Conservation (phyloP, 352 stramenopile species). For the Pythium myriotylum region DNA sequence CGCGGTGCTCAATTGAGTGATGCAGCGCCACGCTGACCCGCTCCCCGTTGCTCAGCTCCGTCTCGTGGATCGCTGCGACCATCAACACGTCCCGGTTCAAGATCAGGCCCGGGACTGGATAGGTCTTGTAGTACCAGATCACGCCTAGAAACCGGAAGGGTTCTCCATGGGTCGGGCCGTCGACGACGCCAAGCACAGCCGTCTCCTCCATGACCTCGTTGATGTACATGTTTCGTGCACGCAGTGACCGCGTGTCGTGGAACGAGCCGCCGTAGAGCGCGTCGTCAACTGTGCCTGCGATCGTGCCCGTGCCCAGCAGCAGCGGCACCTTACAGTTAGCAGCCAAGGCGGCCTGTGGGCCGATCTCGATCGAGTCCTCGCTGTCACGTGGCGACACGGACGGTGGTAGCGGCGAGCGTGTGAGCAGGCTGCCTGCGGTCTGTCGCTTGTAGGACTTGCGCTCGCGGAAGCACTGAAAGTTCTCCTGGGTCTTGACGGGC, state of each 20-base stretch:
- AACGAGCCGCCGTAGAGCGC: slow-evolving; percentile 53
- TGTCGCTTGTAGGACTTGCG: slow-evolving; percentile 22
- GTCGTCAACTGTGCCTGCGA: slow-evolving; percentile 55
- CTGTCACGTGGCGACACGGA: slow-evolving; percentile 8
- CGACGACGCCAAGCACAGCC: slow-evolving; percentile 33
- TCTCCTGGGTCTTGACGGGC: slow-evolving; percentile 21
- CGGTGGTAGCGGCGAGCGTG: not conserved
- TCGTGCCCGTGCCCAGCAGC: slow-evolving; percentile 36
- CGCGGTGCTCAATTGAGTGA: slow-evolving; percentile 57
- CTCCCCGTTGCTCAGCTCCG: slow-evolving; percentile 35
- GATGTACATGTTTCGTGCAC: slow-evolving; percentile 42
- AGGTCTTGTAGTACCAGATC: slow-evolving; percentile 32
- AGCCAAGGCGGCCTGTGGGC: slow-evolving; percentile 43
- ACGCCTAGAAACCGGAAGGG: slow-evolving; percentile 43
- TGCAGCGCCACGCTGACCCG: slow-evolving; percentile 48
- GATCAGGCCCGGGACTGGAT: slow-evolving; percentile 35
- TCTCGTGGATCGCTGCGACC: slow-evolving; percentile 17
- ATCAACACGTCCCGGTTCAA: slow-evolving; percentile 46
- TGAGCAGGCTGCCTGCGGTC: not conserved
- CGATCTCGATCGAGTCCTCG: slow-evolving; percentile 36
- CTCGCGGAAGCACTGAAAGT: slow-evolving; percentile 41
- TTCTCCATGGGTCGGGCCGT: slow-evolving; percentile 29
- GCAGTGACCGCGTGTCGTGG: slow-evolving; percentile 45
- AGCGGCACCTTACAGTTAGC: slow-evolving; percentile 42
- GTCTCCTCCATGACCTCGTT: slow-evolving; percentile 38